Evolutionary conservation across 768 basidiomycete species (phyloP).

Genomic region (Albatrellus ellisii): DNA sequence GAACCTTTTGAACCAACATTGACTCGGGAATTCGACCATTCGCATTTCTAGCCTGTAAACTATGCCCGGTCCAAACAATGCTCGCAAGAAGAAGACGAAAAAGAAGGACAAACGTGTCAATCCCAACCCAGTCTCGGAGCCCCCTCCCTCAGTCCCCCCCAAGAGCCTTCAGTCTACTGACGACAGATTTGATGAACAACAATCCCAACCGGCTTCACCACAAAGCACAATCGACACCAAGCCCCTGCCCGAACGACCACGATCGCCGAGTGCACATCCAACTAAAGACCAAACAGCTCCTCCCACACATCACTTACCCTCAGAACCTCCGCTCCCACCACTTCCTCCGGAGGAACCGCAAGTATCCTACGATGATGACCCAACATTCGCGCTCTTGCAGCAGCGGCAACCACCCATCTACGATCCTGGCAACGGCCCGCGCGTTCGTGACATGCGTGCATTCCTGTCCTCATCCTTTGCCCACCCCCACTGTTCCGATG

Average conservation of each 20-base stretch:
- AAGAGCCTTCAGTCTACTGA: neutral
- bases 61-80: neutral
- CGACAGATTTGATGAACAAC: neutral
- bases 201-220: neutral
- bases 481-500: conserved; percentile 45
- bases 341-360: neutral
- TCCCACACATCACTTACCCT: neutral
- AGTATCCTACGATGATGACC: neutral
- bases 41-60: too few relatives aligned
- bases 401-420: conserved; percentile 43
- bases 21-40: too few relatives aligned
- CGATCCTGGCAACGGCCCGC: conserved; percentile 70
- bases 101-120: neutral
- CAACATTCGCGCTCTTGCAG: conserved; percentile 14
- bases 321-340: neutral
- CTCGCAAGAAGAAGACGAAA: neutral
- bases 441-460: conserved; percentile 50
- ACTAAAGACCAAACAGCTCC: neutral
- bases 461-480: conserved; percentile 62
- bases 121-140: too few relatives aligned
- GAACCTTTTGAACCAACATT: too few relatives aligned
- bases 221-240: neutral
- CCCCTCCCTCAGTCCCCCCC: neutral
- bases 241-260: neutral
- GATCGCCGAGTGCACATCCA: neutral